Evolutionary conservation across 2,329 filamentous ascomycete species (phyloP).

Genomic region (Clonostachys sp.): DNA sequence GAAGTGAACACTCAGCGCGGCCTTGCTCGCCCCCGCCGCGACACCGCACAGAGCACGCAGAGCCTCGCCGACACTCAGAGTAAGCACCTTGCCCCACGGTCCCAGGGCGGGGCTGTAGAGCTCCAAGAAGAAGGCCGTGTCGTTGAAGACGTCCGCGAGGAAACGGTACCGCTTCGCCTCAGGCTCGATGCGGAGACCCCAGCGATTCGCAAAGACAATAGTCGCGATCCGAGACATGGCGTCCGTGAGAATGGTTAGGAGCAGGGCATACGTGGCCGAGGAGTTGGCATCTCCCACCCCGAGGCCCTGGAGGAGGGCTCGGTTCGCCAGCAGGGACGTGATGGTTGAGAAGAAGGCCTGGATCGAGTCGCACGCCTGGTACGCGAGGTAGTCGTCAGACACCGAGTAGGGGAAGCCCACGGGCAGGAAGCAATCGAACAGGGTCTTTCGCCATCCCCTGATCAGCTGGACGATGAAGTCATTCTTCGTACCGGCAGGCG

Average conservation of each 20-base stretch:
- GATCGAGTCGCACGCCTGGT: slow-evolving; percentile 66
- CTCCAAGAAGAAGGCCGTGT: slow-evolving; percentile 81
- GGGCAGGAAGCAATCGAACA: slow-evolving; percentile 73
- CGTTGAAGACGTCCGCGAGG: slow-evolving; percentile 84
- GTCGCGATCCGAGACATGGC: slow-evolving; percentile 78
- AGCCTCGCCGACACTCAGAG: slow-evolving; percentile 45
- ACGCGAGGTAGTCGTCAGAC: slow-evolving; percentile 77
- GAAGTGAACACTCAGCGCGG: slow-evolving; percentile 88
- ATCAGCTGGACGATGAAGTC: slow-evolving; percentile 18
- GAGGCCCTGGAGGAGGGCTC: slow-evolving; percentile 75
- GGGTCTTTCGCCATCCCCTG: slow-evolving; percentile 28
- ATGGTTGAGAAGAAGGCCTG: slow-evolving; percentile 84
- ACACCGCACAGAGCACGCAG: slow-evolving; percentile 74
- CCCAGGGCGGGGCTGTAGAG: slow-evolving; percentile 73
- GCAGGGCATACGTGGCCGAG: slow-evolving; percentile 73
- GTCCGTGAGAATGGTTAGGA: slow-evolving; percentile 80
- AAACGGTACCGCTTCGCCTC: slow-evolving; percentile 90
- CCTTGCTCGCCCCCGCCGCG: slow-evolving; percentile 84
- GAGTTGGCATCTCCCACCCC: slow-evolving; percentile 78
- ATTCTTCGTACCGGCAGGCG: slow-evolving; percentile 8
- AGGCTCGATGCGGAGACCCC: slow-evolving; percentile 79
- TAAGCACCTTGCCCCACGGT: slow-evolving; percentile 38
- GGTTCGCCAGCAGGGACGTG: slow-evolving; percentile 71
- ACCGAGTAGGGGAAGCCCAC: slow-evolving; percentile 87
- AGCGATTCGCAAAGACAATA: slow-evolving; percentile 78